These are phyloP conservation scores for Boletus sensibilis DNA, from an alignment of 768 basidiomycete species.

Conservation along the genomic window DNA sequence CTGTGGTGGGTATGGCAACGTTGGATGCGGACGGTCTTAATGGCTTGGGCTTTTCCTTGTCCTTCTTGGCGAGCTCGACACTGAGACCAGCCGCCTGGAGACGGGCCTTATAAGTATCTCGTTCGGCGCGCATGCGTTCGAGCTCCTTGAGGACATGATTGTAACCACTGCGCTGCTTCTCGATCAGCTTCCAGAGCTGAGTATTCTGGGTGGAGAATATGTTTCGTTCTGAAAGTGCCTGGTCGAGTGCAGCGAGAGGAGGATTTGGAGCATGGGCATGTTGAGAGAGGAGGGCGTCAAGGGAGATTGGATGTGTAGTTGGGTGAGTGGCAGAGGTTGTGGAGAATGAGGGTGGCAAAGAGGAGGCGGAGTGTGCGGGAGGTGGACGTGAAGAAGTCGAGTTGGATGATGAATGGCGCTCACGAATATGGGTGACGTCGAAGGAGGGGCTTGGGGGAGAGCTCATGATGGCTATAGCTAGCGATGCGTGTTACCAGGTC, in stretches of 20 bases:
- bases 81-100: conserved; percentile 32
- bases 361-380: conserved; percentile 30
- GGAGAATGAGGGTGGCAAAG: conserved; percentile 26
- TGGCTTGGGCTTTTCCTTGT: conserved; percentile 22
- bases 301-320: conserved; percentile 39
- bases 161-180: conserved; percentile 85
- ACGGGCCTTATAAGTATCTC: conserved; percentile 57
- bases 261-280: conserved; percentile 57
- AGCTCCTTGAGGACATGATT: conserved; percentile 79
- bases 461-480: conserved; percentile 15
- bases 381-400: conserved; percentile 33
- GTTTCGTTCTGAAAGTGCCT: conserved; percentile 79
- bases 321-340: conserved; percentile 29
- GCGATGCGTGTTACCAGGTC: neutral
- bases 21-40: conserved; percentile 26
- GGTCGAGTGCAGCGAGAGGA: conserved; percentile 62
- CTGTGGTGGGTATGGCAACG: conserved; percentile 19
- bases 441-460: conserved; percentile 12
- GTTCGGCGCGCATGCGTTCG: conserved; percentile 78
- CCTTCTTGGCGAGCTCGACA: conserved; percentile 41
- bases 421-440: conserved; percentile 21
- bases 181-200: conserved; percentile 93
- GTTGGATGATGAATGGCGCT: conserved; percentile 23
- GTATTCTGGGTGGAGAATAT: conserved; percentile 76
- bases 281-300: conserved; percentile 54